A percentile compares a stretch with the other conserved stretches of the same genome.
Evolutionary conservation across 2,329 filamentous ascomycete genomes (phyloP).

Genomic region (Pyricularia grisea): DNA sequence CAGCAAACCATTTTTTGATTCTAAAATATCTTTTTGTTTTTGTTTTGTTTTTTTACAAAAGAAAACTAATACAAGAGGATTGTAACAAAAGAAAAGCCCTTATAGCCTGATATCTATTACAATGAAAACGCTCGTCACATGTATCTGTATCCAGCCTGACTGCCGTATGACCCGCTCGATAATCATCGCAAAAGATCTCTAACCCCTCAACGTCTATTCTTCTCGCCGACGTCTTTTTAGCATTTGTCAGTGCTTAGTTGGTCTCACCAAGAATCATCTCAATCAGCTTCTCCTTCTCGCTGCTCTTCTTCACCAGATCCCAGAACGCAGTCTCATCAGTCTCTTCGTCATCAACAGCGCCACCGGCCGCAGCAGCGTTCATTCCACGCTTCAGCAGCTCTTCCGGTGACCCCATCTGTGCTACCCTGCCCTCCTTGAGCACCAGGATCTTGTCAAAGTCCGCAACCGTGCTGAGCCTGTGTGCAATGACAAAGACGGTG

Average conservation of each 20-base stretch:
- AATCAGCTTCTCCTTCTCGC: conserved; percentile 17
- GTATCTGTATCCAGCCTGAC: background rate
- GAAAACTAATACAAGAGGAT: too few species aligned
- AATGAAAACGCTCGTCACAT: background rate
- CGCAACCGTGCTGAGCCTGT: conserved; percentile 33
- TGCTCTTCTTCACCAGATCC: conserved; percentile 19
- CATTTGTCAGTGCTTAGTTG: background rate
- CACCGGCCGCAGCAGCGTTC: conserved; percentile 11
- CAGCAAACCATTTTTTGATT: background rate
- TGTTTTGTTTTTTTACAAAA: background rate
- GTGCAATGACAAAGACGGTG: conserved; percentile 38
- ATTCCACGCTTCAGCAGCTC: conserved; percentile 29
- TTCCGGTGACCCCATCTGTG: conserved; percentile 28
- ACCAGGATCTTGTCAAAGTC: conserved; percentile 42
- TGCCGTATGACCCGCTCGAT: background rate
- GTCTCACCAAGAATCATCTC: conserved; percentile 17
- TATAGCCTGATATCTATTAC: background rate
- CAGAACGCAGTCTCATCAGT: conserved; percentile 16
- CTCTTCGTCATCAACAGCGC: conserved; percentile 1
- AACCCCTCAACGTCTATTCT: background rate
- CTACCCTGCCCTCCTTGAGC: conserved; percentile 35
- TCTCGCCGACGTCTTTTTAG: background rate
- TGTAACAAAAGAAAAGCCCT: too few species aligned
- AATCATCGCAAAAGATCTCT: background rate
- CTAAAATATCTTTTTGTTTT: background rate